These are phyloP conservation scores for Vigna angularis DNA, from an alignment of 306 rosid species.

Conservation along the genomic window DNA sequence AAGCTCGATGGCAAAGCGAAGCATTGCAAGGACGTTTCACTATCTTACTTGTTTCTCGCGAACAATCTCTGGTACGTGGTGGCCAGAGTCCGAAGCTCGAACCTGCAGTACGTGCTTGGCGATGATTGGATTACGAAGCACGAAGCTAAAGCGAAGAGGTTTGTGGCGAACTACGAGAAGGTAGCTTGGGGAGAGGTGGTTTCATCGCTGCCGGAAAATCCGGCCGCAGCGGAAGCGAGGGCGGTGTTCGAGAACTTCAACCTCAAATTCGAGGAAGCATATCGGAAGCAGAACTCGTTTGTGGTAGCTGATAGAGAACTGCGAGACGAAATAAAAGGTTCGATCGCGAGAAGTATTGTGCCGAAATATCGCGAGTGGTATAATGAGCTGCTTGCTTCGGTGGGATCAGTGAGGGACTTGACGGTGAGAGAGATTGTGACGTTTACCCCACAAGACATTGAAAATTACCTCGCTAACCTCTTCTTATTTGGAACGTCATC, in stretches of 20 bases:
- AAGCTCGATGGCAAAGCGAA: slow-evolving; percentile 70
- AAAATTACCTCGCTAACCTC: slow-evolving; percentile 58
- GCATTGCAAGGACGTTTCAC: slow-evolving; percentile 61
- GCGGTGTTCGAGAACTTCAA: slow-evolving; percentile 63
- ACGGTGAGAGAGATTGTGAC: slow-evolving; percentile 30
- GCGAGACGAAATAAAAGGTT: slow-evolving; percentile 61
- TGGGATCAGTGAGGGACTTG: slow-evolving; percentile 42
- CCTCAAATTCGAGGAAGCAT: slow-evolving; percentile 55
- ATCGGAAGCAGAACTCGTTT: slow-evolving; percentile 53
- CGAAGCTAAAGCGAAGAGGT: slow-evolving; percentile 56
- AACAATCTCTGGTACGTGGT: slow-evolving; percentile 68
- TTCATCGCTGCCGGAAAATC: slow-evolving; percentile 63
- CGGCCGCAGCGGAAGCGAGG: slow-evolving; percentile 54
- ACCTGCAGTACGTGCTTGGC: slow-evolving; percentile 65
- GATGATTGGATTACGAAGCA: slow-evolving; percentile 65
- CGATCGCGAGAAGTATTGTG: slow-evolving; percentile 51
- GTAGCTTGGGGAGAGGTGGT: slow-evolving; percentile 66
- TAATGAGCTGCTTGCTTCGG: slow-evolving; percentile 38
- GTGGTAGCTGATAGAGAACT: slow-evolving; percentile 52
- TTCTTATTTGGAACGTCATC: slow-evolving; percentile 42
- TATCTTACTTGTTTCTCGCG: slow-evolving; percentile 65
- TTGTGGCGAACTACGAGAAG: slow-evolving; percentile 54
- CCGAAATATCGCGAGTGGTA: slow-evolving; percentile 59
- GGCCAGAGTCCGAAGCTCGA: slow-evolving; percentile 56
- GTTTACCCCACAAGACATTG: slow-evolving; percentile 68